These are phyloP conservation scores for Psilocybe cubensis DNA, from an alignment of 768 basidiomycete genomes.

Conservation along the genomic window DNA sequence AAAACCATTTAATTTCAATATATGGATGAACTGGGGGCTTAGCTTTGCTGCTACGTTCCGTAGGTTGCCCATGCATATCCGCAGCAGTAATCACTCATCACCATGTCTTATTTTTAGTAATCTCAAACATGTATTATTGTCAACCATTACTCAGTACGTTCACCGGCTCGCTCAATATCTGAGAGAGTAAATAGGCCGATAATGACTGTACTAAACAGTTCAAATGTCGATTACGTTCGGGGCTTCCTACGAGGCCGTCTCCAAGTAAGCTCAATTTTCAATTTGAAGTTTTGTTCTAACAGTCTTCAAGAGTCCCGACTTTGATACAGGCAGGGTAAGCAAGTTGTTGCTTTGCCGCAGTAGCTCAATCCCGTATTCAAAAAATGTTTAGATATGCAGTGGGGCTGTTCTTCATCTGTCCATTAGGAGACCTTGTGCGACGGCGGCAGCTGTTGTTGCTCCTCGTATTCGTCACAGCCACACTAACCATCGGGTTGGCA, in stretches of 20 bases:
- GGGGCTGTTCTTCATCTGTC: conserved; percentile 75
- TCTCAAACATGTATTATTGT: conserved; percentile 78
- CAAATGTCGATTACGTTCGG: conserved; percentile 35
- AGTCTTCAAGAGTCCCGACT: conserved; percentile 53
- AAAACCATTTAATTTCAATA: conserved; percentile 7
- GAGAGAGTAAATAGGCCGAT: too few relatives aligned
- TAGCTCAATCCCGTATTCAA: background rate
- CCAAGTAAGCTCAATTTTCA: conserved; percentile 15
- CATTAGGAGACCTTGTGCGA: conserved; percentile 81
- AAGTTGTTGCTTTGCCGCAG: background rate
- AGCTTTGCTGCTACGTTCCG: conserved; percentile 17
- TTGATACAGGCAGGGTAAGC: conserved; percentile 65
- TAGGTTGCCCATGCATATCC: background rate
- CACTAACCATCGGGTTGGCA: conserved; percentile 72
- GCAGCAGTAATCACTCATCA: background rate
- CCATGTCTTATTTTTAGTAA: conserved; percentile 37
- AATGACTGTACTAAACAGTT: conserved; percentile 28
- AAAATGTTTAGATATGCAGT: conserved; percentile 56
- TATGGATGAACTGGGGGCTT: conserved; percentile 13
- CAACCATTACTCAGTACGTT: conserved; percentile 73
- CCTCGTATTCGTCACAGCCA: conserved; percentile 52
- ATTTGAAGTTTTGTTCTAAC: background rate
- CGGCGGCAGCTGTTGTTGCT: conserved; percentile 70
- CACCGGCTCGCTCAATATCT: background rate
- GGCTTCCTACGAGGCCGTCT: conserved; percentile 23